A percentile compares a stretch with the other conserved stretches of the same genome.
phyloP scores from a whole-genome alignment of 345 rosid species.

The Theobroma cacao region DNA sequence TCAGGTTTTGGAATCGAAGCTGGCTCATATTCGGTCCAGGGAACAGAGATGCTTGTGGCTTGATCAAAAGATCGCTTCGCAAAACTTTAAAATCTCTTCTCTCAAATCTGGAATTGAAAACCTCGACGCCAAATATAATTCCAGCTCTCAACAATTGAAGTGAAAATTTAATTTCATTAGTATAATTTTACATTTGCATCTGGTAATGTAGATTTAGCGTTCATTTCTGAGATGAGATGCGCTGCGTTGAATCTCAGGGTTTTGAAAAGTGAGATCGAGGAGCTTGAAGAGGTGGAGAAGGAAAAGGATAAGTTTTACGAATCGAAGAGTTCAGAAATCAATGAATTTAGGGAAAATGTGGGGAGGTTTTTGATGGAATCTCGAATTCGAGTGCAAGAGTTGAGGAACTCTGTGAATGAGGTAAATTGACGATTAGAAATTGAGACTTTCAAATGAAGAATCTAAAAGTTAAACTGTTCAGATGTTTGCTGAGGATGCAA shows the following conservation, averaged over 20 bases:
- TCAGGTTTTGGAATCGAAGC: conserved; percentile 44
- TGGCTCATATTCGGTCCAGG: conserved; percentile 31
- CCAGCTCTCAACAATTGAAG: conserved; percentile 38
- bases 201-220: not conserved
- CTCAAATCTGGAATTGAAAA: conserved; percentile 46
- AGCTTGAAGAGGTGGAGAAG: conserved; percentile 47
- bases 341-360: conserved; percentile 38
- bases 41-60: conserved; percentile 60
- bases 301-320: conserved; percentile 54
- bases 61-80: conserved; percentile 49
- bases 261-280: conserved; percentile 54
- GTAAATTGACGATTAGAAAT: conserved; percentile 18
- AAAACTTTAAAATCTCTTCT: conserved; percentile 49
- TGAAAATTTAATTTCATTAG: conserved; percentile 1
- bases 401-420: conserved; percentile 37
- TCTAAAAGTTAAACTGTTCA: not conserved
- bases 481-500: not conserved
- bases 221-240: not conserved
- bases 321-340: conserved; percentile 45
- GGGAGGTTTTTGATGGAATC: conserved; percentile 35
- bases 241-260: conserved; percentile 30
- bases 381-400: conserved; percentile 28
- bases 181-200: not conserved
- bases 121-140: conserved; percentile 38
- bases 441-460: not conserved